A percentile compares a stretch with the other conserved stretches of the same genome.
phyloP scores from a whole-genome alignment of 2,329 filamentous ascomycete genomes.

The Colletotrichum sublineola region DNA sequence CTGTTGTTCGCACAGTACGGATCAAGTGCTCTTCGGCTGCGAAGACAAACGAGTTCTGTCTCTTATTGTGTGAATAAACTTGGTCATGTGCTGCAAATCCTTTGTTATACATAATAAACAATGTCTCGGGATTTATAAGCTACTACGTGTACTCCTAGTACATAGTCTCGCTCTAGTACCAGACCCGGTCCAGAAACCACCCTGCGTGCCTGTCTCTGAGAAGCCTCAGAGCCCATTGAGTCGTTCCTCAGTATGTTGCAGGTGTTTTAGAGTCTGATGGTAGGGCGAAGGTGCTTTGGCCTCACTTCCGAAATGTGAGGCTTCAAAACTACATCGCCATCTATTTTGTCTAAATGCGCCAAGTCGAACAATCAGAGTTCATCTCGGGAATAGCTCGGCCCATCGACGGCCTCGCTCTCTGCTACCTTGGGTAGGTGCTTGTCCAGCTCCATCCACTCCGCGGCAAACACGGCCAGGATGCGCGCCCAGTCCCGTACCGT shows the following conservation, averaged over 20 bases:
- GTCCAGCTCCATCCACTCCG: slow-evolving; percentile 90
- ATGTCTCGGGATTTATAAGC: not conserved
- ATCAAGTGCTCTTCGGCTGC: not conserved
- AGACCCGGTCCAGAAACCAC: too few species aligned
- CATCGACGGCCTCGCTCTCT: slow-evolving; percentile 45
- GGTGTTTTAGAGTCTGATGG: not conserved
- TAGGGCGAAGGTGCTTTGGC: not conserved
- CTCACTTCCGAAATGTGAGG: not conserved
- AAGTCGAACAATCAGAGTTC: slow-evolving; percentile 29
- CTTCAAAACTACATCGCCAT: not conserved
- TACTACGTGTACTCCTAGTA: too few species aligned
- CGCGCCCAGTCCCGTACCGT: slow-evolving; percentile 90
- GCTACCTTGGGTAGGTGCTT: slow-evolving; percentile 51
- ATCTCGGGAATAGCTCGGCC: slow-evolving; percentile 9
- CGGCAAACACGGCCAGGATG: slow-evolving; percentile 85
- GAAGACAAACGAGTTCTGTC: too few species aligned
- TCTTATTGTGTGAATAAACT: not conserved
- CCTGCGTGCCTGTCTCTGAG: not conserved
- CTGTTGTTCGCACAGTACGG: not conserved
- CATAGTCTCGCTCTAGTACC: not conserved
- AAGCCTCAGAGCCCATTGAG: too few species aligned
- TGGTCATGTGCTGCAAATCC: not conserved
- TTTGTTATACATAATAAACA: not conserved
- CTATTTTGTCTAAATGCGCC: slow-evolving; percentile 1
- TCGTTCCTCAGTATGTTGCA: not conserved